Evolutionary conservation across 768 basidiomycete genomes (phyloP).

Genomic region (Tricholoma flavovirens): DNA sequence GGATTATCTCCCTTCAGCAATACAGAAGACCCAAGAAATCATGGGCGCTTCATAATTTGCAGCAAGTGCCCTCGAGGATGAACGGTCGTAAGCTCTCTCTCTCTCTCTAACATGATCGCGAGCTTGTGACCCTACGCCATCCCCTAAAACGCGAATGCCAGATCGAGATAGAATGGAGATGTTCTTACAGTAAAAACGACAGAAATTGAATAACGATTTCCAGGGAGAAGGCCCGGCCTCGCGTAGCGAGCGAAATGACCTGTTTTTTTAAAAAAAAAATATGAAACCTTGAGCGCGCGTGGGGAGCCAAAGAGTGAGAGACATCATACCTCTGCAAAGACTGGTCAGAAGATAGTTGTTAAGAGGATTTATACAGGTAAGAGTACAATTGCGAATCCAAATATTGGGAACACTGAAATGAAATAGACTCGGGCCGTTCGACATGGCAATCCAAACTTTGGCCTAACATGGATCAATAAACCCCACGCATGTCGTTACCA

Average conservation of each 20-base stretch:
- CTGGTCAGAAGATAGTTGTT: too few species aligned
- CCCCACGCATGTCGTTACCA: not conserved
- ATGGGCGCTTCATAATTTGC: not conserved
- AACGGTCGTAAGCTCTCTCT: constrained; percentile 1
- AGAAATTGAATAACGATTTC: not conserved
- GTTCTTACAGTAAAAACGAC: not conserved
- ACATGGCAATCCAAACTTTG: not conserved
- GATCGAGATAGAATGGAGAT: not conserved
- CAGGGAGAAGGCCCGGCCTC: not conserved
- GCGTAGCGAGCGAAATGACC: not conserved
- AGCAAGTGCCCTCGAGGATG: not conserved
- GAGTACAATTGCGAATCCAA: too few species aligned
- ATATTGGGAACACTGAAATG: not conserved
- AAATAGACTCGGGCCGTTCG: not conserved
- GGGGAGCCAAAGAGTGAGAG: too few species aligned
- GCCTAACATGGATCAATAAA: not conserved
- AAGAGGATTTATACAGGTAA: not conserved
- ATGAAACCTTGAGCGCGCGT: not conserved
- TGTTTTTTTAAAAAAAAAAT: not conserved
- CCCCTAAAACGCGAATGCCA: not conserved
- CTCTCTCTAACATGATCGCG: not conserved
- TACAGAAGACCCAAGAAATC: not conserved
- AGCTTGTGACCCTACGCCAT: not conserved
- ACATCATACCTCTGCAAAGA: not conserved
- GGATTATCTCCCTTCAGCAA: constrained; percentile 9